Evolutionary conservation across 352 stramenopile genomes (phyloP).

Genomic region (Pythium apleroticum): DNA sequence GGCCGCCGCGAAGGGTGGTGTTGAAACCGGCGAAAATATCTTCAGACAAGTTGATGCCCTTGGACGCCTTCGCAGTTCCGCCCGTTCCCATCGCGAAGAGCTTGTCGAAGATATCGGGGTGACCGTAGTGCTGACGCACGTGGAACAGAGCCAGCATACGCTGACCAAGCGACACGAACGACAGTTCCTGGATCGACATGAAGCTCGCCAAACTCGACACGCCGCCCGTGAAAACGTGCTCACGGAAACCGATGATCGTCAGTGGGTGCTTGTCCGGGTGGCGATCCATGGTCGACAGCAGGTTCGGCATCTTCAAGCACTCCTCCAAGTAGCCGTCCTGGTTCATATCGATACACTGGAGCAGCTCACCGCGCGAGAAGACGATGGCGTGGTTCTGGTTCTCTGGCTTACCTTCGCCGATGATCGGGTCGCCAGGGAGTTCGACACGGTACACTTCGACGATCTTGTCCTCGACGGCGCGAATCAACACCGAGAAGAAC

Average conservation of each 20-base stretch:
- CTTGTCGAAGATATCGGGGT: slow-evolving; percentile 90
- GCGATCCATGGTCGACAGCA: slow-evolving; percentile 77
- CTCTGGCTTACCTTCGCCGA: slow-evolving; percentile 87
- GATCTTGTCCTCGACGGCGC: slow-evolving; percentile 70
- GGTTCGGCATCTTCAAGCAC: slow-evolving; percentile 77
- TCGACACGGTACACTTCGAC: slow-evolving; percentile 83
- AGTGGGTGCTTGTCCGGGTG: slow-evolving; percentile 66
- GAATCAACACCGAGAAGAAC: slow-evolving; percentile 82
- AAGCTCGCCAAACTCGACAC: slow-evolving; percentile 85
- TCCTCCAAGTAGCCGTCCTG: slow-evolving; percentile 87
- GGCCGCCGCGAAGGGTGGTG: slow-evolving; percentile 71
- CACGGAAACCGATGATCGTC: slow-evolving; percentile 85
- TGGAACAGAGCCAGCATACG: slow-evolving; percentile 78
- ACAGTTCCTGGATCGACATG: slow-evolving; percentile 86
- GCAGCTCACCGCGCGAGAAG: slow-evolving; percentile 80
- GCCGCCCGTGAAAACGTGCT: slow-evolving; percentile 83
- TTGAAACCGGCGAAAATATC: slow-evolving; percentile 91
- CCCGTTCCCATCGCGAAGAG: slow-evolving; percentile 80
- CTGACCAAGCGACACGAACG: slow-evolving; percentile 81
- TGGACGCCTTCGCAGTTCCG: slow-evolving; percentile 80
- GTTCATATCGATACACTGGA: slow-evolving; percentile 93
- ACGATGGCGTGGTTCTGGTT: slow-evolving; percentile 91
- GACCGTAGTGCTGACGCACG: slow-evolving; percentile 83
- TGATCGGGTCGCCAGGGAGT: slow-evolving; percentile 79
- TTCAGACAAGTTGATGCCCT: slow-evolving; percentile 85